Conservation (phyloP, 805 yeast species). For the Metschnikowia kunwiensis region DNA sequence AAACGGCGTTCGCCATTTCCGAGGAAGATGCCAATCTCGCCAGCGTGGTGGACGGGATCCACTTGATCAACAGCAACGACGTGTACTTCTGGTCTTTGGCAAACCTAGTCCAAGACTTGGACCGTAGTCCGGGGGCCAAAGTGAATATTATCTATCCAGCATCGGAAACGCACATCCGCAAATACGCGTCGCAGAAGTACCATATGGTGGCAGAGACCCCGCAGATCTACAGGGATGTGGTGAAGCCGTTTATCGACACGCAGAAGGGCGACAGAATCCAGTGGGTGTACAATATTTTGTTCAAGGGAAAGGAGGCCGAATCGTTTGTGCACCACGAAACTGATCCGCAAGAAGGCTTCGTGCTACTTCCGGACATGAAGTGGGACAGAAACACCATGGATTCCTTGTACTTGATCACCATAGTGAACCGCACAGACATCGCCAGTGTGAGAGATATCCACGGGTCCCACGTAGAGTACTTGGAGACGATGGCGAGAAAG, state of each 20-base stretch:
- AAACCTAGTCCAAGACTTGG: slow-evolving; percentile 46
- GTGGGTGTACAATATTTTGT: slow-evolving; percentile 87
- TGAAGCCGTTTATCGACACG: slow-evolving; percentile 71
- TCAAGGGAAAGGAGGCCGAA: slow-evolving; percentile 81
- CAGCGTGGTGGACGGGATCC: slow-evolving; percentile 17
- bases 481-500: slow-evolving; percentile 45
- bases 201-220: slow-evolving; percentile 81
- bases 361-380: slow-evolving; percentile 90
- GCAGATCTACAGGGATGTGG: slow-evolving; percentile 56
- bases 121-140: slow-evolving; percentile 57
- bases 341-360: slow-evolving; percentile 56
- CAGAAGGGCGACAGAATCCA: slow-evolving; percentile 75
- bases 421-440: slow-evolving; percentile 67
- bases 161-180: slow-evolving; percentile 75
- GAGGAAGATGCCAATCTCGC: slow-evolving; percentile 19
- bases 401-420: slow-evolving; percentile 71
- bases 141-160: slow-evolving; percentile 86
- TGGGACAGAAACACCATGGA: slow-evolving; percentile 81
- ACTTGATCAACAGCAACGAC: slow-evolving; percentile 65
- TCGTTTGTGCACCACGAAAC: slow-evolving; percentile 65
- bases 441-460: slow-evolving; percentile 74
- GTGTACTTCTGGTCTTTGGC: slow-evolving; percentile 80
- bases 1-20: slow-evolving; percentile 52
- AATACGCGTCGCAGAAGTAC: slow-evolving; percentile 58
- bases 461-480: slow-evolving; percentile 53